Evolutionary conservation across 176 grass and related monocot species (phyloP).

Genomic region (Eleusine indica): DNA sequence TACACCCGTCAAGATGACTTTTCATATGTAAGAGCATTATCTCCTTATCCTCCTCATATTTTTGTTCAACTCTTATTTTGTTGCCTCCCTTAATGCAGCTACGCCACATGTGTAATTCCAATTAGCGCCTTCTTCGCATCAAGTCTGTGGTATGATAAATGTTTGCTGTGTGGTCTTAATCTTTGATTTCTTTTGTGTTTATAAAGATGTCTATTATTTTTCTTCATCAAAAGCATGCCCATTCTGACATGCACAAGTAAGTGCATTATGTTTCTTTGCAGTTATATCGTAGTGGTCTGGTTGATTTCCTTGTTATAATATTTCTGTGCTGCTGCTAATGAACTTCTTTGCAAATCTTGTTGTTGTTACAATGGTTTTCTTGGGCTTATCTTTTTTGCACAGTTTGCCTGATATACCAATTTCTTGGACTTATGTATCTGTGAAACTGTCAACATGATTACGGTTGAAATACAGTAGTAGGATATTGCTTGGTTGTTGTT

Average conservation of each 20-base stretch:
- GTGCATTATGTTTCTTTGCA: conserved; percentile 27
- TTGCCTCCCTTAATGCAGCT: conserved; percentile 62
- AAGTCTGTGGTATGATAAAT: conserved; percentile 88
- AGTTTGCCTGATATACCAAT: conserved; percentile 16
- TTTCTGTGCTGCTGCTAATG: background rate
- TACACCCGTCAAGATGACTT: conserved; percentile 99
- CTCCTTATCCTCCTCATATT: conserved; percentile 33
- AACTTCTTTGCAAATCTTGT: conserved; percentile 23
- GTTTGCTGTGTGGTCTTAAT: background rate
- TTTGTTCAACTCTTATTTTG: conserved; percentile 24
- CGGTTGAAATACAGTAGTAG: background rate
- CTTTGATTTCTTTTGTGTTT: conserved; percentile 25
- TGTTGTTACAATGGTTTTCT: background rate
- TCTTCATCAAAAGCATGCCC: conserved; percentile 21
- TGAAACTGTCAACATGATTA: background rate
- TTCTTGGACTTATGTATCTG: conserved; percentile 13
- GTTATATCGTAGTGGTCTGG: background rate
- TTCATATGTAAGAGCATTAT: conserved; percentile 87
- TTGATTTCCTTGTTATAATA: background rate
- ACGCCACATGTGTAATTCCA: conserved; percentile 95
- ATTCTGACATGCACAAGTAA: background rate
- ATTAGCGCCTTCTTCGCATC: conserved; percentile 99
- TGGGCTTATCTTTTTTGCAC: conserved; percentile 12
- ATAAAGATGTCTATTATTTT: conserved; percentile 6
- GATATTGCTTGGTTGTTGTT: conserved; percentile 20